A percentile compares a stretch with the other conserved stretches of the same genome.
Evolutionary conservation across 1,139 yeast species (phyloP).

Genomic region (Nadsonia starkeyi-henricii): DNA sequence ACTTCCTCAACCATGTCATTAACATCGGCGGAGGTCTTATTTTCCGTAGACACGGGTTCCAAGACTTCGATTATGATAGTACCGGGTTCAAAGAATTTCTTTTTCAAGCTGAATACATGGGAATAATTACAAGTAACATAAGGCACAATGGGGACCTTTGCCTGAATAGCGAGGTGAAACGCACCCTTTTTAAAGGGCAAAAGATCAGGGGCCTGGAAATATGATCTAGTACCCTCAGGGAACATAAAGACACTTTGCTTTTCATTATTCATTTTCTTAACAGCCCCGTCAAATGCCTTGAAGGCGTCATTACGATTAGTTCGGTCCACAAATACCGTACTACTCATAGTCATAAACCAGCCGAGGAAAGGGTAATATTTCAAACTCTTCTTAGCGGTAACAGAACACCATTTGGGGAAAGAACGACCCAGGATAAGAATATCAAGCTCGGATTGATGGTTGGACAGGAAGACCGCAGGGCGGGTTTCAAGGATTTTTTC

Average conservation of each 20-base stretch:
- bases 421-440: constrained; percentile 62
- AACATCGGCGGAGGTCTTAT: constrained; percentile 47
- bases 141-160: constrained; percentile 79
- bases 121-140: constrained; percentile 77
- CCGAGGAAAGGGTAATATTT: constrained; percentile 82
- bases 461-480: not conserved
- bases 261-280: constrained; percentile 42
- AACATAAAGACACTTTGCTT: constrained; percentile 68
- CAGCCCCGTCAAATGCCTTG: constrained; percentile 56
- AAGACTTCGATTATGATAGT: constrained; percentile 50
- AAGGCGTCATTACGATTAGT: constrained; percentile 61
- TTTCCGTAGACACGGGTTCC: constrained; percentile 49
- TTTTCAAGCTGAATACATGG: constrained; percentile 46
- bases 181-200: constrained; percentile 94
- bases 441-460: constrained; percentile 27
- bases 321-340: constrained; percentile 83
- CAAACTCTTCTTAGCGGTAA: constrained; percentile 78
- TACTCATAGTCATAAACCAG: constrained; percentile 87
- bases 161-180: constrained; percentile 89
- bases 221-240: constrained; percentile 93
- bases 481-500: constrained; percentile 1
- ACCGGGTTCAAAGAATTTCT: constrained; percentile 35
- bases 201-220: constrained; percentile 49
- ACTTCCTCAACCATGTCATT: constrained; percentile 31
- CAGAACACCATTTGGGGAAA: constrained; percentile 81